Evolutionary conservation across 768 basidiomycete genomes (phyloP), one percentile per base, ranked within the genome.

Genomic region (Lenzites betulinus): DNA sequence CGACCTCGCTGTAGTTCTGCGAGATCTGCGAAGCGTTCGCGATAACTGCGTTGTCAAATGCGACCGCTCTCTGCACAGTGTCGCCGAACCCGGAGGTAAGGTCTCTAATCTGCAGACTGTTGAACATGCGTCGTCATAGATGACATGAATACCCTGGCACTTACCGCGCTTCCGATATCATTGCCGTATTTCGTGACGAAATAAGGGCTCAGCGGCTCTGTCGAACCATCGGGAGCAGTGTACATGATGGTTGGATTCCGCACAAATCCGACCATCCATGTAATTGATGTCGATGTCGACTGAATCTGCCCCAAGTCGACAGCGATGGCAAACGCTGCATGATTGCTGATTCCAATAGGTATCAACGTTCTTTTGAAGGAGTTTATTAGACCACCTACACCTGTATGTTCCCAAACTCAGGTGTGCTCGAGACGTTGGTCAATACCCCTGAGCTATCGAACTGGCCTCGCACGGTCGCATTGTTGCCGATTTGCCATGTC

Each of bases 261-360:
- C 1, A 68, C 59, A 42, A 62, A 66, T 2, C 73, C 72, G 7
- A 74, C 53, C 0, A 68, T 53, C 70, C 71, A 73, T 3, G 70
- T 66, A 9, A 69, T 58, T 0, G 73, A 64, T 1, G 39, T 33
- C 9, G 60, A 47, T 0, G 66, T 68, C 18, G 44, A 38, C 25
- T 44, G 38, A 18, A 72, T 67, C 7, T 4, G 52, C 0, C 73
- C 72, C 2, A 73, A 66, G 46, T 72, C 66, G 3, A 64, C 55
- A 1, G 73, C 52, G 22, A 74, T 59, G 6, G 60, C 71, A 20
- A 26, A 26, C 46, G 20, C 46, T 4, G 23, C 3, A 25, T 9
- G 18, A 18, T 8, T 20, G 13, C 18, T n/a, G 13, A 47, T 11
- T 25, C 7, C 5, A 20, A 8, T 13, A 3, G n/a, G 13, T 47